Conservation (phyloP, 1,284 basidiomycete species). For the Neonothopanus nambi region DNA sequence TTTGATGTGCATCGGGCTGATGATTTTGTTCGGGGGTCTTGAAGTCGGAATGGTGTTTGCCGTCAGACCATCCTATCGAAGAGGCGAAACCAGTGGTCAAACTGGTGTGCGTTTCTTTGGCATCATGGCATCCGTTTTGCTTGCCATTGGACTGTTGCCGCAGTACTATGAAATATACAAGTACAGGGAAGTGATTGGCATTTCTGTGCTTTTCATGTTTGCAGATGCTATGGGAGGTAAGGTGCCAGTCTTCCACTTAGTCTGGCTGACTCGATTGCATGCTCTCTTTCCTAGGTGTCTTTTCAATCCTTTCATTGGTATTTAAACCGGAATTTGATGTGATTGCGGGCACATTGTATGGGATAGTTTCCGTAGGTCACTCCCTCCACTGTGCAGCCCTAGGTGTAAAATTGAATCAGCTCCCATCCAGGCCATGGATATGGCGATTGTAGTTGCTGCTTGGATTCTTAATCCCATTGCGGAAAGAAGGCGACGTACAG, state of each 20-base stretch:
- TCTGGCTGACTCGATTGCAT: slow-evolving; percentile 25
- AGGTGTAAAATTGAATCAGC: neutral
- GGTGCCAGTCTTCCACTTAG: slow-evolving; percentile 7
- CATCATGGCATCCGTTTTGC: slow-evolving; percentile 59
- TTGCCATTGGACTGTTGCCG: slow-evolving; percentile 62
- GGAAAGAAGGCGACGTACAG: slow-evolving; percentile 25
- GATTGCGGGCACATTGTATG: slow-evolving; percentile 63
- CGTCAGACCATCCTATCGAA: slow-evolving; percentile 30
- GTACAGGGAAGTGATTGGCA: slow-evolving; percentile 69
- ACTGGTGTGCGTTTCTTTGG: slow-evolving; percentile 64
- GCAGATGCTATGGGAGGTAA: slow-evolving; percentile 69
- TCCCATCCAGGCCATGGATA: slow-evolving; percentile 52
- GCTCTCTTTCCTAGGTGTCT: slow-evolving; percentile 76
- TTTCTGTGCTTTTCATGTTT: slow-evolving; percentile 70
- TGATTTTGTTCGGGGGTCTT: slow-evolving; percentile 52
- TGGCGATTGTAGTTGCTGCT: slow-evolving; percentile 56
- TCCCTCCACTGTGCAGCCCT: neutral
- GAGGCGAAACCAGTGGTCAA: slow-evolving; percentile 39
- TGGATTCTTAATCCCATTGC: slow-evolving; percentile 61
- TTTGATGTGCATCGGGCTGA: slow-evolving; percentile 34
- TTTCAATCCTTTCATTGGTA: slow-evolving; percentile 67
- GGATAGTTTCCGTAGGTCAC: slow-evolving; percentile 50
- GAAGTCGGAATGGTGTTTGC: slow-evolving; percentile 64
- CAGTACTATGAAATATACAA: slow-evolving; percentile 74
- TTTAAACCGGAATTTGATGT: slow-evolving; percentile 69